Evolutionary conservation across 2,329 filamentous ascomycete genomes (phyloP), one percentile per base, ranked within the genome.

Genomic region (Pseudocercospora crystallina): DNA sequence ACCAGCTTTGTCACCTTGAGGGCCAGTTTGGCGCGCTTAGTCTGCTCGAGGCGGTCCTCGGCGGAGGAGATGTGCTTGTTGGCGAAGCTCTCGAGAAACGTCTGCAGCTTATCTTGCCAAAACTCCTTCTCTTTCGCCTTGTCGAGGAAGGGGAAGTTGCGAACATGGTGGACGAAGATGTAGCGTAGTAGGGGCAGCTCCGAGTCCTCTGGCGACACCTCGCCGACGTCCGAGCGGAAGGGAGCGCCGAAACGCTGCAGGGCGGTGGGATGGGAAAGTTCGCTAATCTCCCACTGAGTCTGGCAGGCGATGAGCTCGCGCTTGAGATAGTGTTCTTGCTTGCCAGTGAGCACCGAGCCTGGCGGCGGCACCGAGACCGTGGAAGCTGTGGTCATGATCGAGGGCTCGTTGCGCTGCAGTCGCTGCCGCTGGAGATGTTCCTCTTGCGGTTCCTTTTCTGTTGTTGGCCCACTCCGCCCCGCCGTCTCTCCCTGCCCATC

Each of bases 311-410:
- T 84, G 65, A 99, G 86, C 71, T 99, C 94, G 66, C 94, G 85
- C 75, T 99, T 99, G 61, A 99, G 84, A 69, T 99, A 99, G 71
- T 99, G 94, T 71, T 99, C 94, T 79, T 99, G 92, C 75, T 96
- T 97, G 61, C 94, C 94, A 0, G 91, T 96, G 67, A 99, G 74
- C 58, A 85, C 73, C 43, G 81, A 80, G 15, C 79, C 80, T 31
- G 77, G 74, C n/a, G 77, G 77, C 42, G 78, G 76, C 48, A 73
- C 66, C 20, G 76, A 77, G 52, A 69, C 64, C 35, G 62, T 69
- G n/a, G 75, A 76, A 31, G 60, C 50, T 20, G 59, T 59, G 39
- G 60, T 61, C 8, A 61, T 63, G 43, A 55, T 55, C 2, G 63
- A 64, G 8, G 60, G 58, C 20, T 49, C 45, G n/a, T 58, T 56